Conservation (phyloP, 2,329 filamentous ascomycete species). For the Claviceps spartinae region DNA sequence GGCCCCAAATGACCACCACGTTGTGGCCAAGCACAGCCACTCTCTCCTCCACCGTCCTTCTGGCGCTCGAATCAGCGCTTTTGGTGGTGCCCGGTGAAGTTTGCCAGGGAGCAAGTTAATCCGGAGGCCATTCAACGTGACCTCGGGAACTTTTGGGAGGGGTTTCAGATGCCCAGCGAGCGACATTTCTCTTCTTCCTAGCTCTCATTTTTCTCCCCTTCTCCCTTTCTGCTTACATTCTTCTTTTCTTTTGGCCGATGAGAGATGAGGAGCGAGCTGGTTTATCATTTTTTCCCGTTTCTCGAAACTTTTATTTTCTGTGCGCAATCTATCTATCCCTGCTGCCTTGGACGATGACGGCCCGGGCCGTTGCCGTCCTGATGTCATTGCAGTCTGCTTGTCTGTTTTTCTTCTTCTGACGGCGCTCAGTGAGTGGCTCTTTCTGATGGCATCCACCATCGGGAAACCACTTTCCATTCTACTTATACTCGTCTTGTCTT, state of each 20-base stretch:
- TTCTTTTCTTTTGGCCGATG: not conserved
- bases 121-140: too few relatives aligned
- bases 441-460: not conserved
- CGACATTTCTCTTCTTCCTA: not conserved
- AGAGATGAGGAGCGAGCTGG: not conserved
- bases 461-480: not conserved
- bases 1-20: conserved; percentile 32
- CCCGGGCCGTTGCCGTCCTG: not conserved
- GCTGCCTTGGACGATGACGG: not conserved
- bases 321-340: not conserved
- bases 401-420: not conserved
- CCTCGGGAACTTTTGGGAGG: not conserved
- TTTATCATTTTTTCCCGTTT: not conserved
- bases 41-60: conserved; percentile 48
- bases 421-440: not conserved
- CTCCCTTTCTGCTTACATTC: not conserved
- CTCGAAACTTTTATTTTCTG: not conserved
- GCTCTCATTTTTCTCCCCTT: not conserved
- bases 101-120: not conserved
- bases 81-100: conserved; percentile 37
- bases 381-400: not conserved
- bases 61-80: conserved; percentile 50
- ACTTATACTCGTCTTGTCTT: too few relatives aligned
- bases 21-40: conserved; percentile 41
- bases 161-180: not conserved